phyloP scores from a whole-genome alignment of 23 red algal species.

The Gracilaria caudata region DNA sequence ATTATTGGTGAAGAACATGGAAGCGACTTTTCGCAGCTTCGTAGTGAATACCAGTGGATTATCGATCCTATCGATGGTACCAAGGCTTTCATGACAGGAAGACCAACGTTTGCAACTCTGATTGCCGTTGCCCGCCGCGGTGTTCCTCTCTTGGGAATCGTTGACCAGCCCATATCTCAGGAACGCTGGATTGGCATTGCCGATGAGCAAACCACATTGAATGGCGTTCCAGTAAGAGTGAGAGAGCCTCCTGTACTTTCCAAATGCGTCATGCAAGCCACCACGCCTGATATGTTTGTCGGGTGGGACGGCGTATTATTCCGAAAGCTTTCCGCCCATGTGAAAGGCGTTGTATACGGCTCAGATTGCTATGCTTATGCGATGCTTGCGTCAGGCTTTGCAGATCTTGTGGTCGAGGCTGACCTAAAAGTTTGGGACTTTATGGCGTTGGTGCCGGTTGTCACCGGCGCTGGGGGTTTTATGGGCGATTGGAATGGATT shows the following conservation, averaged over 20 bases:
- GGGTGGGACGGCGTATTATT: conserved; percentile 59
- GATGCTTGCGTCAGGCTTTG: conserved; percentile 82
- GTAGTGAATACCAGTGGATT: conserved; percentile 79
- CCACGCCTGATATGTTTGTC: conserved; percentile 92
- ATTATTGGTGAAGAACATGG: conserved; percentile 92
- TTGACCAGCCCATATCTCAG: conserved; percentile 81
- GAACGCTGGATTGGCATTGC: conserved; percentile 89
- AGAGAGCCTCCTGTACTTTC: conserved; percentile 8
- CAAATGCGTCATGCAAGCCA: conserved; percentile 71
- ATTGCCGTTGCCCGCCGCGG: conserved; percentile 76
- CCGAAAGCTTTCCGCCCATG: conserved; percentile 46
- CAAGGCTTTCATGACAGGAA: conserved; percentile 87
- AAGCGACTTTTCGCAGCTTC: neutral
- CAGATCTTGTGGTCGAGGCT: conserved; percentile 89
- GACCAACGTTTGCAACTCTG: conserved; percentile 94
- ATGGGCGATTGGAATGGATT: conserved; percentile 93
- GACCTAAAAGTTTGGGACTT: conserved; percentile 98
- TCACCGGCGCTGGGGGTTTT: conserved; percentile 82
- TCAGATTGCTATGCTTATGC: conserved; percentile 96
- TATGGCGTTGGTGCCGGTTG: conserved; percentile 83
- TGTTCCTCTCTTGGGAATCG: conserved; percentile 81
- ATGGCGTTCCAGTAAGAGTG: conserved; percentile 45
- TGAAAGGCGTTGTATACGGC: conserved; percentile 77
- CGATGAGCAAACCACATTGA: conserved; percentile 64
- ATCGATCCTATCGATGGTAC: conserved; percentile 98